Percentiles rank a stretch among this genome's conserved stretches.
Conservation (phyloP, 1,284 basidiomycete species). For the Apiotrichum siamense region DNA sequence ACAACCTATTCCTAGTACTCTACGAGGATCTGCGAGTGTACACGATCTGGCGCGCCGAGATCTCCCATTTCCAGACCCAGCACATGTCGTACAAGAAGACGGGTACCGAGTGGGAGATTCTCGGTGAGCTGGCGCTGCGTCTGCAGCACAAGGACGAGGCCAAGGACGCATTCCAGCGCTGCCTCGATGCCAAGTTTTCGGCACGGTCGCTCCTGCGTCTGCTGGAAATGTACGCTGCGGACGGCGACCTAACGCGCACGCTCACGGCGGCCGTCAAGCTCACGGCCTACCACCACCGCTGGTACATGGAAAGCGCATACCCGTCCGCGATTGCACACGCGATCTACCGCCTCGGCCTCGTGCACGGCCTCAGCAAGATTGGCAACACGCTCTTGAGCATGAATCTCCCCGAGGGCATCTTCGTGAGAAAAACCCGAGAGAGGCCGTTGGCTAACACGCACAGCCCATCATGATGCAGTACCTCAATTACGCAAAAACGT, state of each 20-base stretch:
- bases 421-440: conserved; percentile 49
- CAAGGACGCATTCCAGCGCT: conserved; percentile 93
- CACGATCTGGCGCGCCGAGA: conserved; percentile 98
- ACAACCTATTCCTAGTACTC: conserved; percentile 96
- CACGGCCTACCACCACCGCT: conserved; percentile 77
- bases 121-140: conserved; percentile 86
- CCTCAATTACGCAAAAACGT: conserved; percentile 39
- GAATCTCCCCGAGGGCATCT: conserved; percentile 72
- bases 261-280: conserved; percentile 88
- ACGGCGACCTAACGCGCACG: conserved; percentile 82
- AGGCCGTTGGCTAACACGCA: neutral
- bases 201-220: conserved; percentile 87
- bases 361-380: conserved; percentile 93
- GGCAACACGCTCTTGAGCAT: conserved; percentile 89
- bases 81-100: conserved; percentile 94
- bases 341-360: conserved; percentile 85
- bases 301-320: conserved; percentile 71
- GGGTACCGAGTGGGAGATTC: conserved; percentile 95
- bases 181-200: conserved; percentile 81
- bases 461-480: conserved; percentile 20
- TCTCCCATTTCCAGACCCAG: conserved; percentile 97
- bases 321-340: conserved; percentile 83
- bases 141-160: conserved; percentile 96
- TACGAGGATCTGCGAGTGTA: conserved; percentile 99
- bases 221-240: conserved; percentile 90